Conservation (phyloP, 345 rosid species). For the Balakata baccata region DNA sequence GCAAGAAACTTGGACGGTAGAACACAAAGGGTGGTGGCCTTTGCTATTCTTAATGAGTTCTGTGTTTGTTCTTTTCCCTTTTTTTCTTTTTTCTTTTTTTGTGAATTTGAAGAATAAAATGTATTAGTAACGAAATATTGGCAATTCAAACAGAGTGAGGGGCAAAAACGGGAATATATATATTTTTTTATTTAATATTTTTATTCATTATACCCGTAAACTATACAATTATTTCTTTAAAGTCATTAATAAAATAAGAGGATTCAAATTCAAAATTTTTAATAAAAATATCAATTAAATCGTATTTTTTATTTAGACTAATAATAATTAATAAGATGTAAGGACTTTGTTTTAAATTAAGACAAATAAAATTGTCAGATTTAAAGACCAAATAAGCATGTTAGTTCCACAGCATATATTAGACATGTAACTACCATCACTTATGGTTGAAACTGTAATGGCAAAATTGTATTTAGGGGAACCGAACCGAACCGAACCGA, state of each 20-base stretch:
- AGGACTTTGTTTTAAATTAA: too few relatives aligned
- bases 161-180: conserved; percentile 6
- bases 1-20: neutral
- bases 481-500: too few relatives aligned
- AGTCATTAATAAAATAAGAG: too few relatives aligned
- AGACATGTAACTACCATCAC: conserved; percentile 2
- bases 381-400: too few relatives aligned
- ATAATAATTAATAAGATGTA: too few relatives aligned
- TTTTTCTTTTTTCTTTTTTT: neutral
- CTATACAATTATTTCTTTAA: neutral
- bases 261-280: too few relatives aligned
- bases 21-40: neutral
- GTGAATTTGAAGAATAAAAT: neutral
- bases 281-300: too few relatives aligned
- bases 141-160: conserved; percentile 3
- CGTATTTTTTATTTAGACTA: too few relatives aligned
- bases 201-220: neutral
- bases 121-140: neutral
- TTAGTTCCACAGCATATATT: neutral
- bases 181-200: neutral
- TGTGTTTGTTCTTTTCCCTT: neutral
- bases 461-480: neutral
- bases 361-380: too few relatives aligned
- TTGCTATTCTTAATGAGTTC: neutral
- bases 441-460: neutral